These are phyloP conservation scores for Nakazawaea pomicola DNA, from an alignment of 805 yeast genomes.

Conservation along the genomic window DNA sequence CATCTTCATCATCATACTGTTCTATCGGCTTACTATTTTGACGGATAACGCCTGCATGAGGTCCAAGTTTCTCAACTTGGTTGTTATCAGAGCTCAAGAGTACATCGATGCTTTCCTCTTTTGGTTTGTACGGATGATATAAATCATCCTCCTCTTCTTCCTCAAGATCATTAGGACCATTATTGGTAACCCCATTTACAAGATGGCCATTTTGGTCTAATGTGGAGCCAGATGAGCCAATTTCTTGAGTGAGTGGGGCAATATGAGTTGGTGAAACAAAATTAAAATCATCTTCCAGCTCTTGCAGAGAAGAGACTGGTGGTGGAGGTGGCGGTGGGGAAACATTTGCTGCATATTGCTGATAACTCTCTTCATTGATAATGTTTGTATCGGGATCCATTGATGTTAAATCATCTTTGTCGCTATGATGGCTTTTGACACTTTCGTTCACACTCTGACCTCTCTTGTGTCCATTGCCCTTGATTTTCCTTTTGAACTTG, in stretches of 20 bases:
- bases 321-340: constrained; percentile 10
- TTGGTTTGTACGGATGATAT: constrained; percentile 4
- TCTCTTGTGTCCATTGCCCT: not conserved
- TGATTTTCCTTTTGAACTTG: constrained; percentile 5
- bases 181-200: not conserved
- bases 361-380: not conserved
- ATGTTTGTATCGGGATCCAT: constrained; percentile 5
- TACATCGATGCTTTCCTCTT: not conserved
- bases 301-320: not conserved
- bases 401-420: constrained; percentile 7
- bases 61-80: not conserved
- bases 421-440: not conserved
- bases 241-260: not conserved
- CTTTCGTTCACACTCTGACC: constrained; percentile 3
- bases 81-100: not conserved
- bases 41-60: not conserved
- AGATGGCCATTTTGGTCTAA: not conserved
- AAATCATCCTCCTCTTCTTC: constrained; percentile 7
- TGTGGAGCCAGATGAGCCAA: not conserved
- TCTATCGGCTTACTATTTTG: not conserved
- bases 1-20: constrained; percentile 5
- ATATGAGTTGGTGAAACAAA: constrained; percentile 4
- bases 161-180: not conserved
- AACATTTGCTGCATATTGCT: constrained; percentile 3
- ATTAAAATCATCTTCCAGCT: constrained; percentile 3